Evolutionary conservation across 1,284 basidiomycete species (phyloP), one percentile per base, ranked within the genome.

Genomic region (Trichosporon ovoides): DNA sequence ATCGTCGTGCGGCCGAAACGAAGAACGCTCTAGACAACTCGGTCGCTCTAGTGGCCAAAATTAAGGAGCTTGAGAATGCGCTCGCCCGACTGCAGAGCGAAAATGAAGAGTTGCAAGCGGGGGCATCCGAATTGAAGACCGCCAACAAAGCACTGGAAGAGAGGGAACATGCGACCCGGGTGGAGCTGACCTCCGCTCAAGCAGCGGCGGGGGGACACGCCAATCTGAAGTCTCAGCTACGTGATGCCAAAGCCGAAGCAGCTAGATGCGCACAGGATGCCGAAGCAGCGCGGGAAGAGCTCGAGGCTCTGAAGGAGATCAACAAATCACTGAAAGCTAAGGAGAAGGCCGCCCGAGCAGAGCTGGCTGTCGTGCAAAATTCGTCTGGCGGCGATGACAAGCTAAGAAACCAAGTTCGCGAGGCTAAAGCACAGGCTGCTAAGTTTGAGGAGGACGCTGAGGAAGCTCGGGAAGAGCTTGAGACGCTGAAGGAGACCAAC

Each of bases 401-500:
- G 49, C 62, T 72, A 24, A 61, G 67, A 28, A 60, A 55, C 3
- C 59, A 68, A 22, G 56, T 76, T 11, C 60, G 68, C 11, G 57
- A 52, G 2, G 60, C 67, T 7, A 71, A 72, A 58, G 28, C 58
- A 1, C 66, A 71, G 20, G 63, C 71, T 3, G 40, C 52, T 7
- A 65, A 53, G 38, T 66, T 65, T 22, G 57, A 35, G 7, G 66
- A 69, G 11, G 67, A 71, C 40, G 56, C 69, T 6, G 56, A 59
- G 6, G 72, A 73, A 53, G 52, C 65, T 0, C 60, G 59, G 20
- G 68, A 74, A 38, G 73, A 73, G 56, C 54, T 73, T 31, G 60
- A 59, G 19, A 55, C 53, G 13, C 24, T 60, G 14, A 68, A 67
- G 40, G 61, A 68, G 57, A 61, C 58, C 7, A 60, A 62, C 28